Evolutionary conservation across 2,329 filamentous ascomycete species (phyloP), one percentile per base, ranked within the genome.

Genomic region (Basipetospora chlamydospora): DNA sequence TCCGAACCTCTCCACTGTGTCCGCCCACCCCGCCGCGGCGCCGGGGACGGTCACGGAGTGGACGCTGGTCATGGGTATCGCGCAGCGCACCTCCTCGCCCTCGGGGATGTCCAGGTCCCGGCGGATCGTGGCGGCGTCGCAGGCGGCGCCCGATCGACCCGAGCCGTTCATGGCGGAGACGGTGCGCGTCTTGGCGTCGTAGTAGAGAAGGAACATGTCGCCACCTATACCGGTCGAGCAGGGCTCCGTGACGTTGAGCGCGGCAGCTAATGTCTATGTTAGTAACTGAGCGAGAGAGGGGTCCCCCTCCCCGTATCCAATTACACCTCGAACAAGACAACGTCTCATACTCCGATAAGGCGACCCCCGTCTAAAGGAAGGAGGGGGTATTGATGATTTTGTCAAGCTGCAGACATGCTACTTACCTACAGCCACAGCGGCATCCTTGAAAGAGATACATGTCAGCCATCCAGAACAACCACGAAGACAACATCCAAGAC

Each of bases 151-250:
- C 3, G 85, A 74, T 20, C 90, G 77, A n/a, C 90, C 90, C 2
- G 87, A 95, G 15, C 87, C 90, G 56, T 98, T 98, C 56, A 96
- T 63, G 8, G 86, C 83, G 38, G 77, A 79, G 7, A 96, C 79
- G 43, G 81, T 80, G 51, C 81, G 80, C 0, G 78, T 83, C 47
- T 79, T 72, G 28, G 85, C 84, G 52, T 92, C 73, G 63, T 88
- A 96, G 66, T 75, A 95, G 25, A 96, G 73, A 56, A 87, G 87
- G 61, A 96, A 98, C 77, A 94, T 86, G 59, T 98, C 90, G 43
- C 90, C 90, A 39, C 90, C 90, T 41, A 98, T 95, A 28, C 90
- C 90, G 1, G 90, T 96, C 5, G 82, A 90, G 41, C 77, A 77
- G 6, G 90, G 90, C 53, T 98, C 90, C 1, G 88, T 94, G 52